Base-by-base conservation (phyloP, 257 asterid genomes). In the Solanum habrochaites region DNA sequence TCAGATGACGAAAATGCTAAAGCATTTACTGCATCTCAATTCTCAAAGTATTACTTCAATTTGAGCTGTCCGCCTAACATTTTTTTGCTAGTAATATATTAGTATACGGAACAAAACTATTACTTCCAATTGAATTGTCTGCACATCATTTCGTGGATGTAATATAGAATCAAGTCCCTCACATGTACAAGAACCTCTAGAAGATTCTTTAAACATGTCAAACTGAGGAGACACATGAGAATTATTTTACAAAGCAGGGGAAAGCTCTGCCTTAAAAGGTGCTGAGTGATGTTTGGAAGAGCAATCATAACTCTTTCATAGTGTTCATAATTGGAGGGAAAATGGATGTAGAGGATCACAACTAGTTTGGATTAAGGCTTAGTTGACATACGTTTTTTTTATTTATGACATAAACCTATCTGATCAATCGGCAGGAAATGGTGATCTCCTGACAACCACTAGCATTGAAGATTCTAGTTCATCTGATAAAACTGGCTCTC, bases 371-470 rank as follows among this genome's bases (percentile, higher is more conserved):
- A 40, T 23, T 23, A 74, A 74, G 6, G 58, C 6, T 74, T 74
- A 23, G 58, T 32, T 71, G 66, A 35, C 72, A 70, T 85, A 39
- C 39, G 21, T 56, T 35, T 85, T 32, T 2, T 7, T 29, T 47
- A 43, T 23, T 71, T 32, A 20, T 80, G 42, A 20, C 15, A 47
- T 72, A 31, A 85, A 13, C 87, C 72, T 82, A 35, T 85, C 60
- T 78, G 77, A 88, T 91, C 87, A 80, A 75, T 80, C 87, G 91
- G 89, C 90, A 91, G 98, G 98, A 81, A 91, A 92, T 88, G 95
- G 92, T 37, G 94, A 93, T 58, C 82, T 85, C 56, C 83, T 85
- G 87, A 74, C 88, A 45, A 89, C 90, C 87, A 78, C 87, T 86
- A 86, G 87, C 58, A 95, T 93, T 43, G 93, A 91, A 88, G 96